These are phyloP conservation scores for Backusella circina DNA, from an alignment of 192 early-diverging fungal species.

Conservation along the genomic window DNA sequence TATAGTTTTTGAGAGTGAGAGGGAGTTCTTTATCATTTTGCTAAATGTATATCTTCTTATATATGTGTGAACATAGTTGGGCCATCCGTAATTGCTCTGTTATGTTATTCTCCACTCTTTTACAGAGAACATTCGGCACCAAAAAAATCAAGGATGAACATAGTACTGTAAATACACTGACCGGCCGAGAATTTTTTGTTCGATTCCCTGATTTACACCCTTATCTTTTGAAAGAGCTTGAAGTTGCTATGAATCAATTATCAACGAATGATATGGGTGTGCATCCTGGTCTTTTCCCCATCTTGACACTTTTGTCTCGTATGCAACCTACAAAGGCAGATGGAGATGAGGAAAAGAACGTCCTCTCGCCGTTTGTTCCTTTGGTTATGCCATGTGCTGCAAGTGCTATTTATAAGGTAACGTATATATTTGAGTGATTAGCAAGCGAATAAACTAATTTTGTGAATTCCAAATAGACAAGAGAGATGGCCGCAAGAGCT, in stretches of 20 bases:
- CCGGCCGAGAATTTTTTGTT: slow-evolving; percentile 88
- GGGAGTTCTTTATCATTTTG: neutral
- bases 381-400: slow-evolving; percentile 50
- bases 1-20: no score
- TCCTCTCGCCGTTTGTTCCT: slow-evolving; percentile 45
- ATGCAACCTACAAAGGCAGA: slow-evolving; percentile 66
- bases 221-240: slow-evolving; percentile 73
- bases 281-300: slow-evolving; percentile 88
- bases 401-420: slow-evolving; percentile 54
- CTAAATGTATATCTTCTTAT: neutral
- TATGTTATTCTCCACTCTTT: slow-evolving; percentile 85
- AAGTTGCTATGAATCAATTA: slow-evolving; percentile 63
- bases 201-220: slow-evolving; percentile 78
- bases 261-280: slow-evolving; percentile 48
- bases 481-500: slow-evolving; percentile 85
- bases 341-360: slow-evolving; percentile 25
- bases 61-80: slow-evolving; percentile 67
- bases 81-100: slow-evolving; percentile 93
- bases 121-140: slow-evolving; percentile 82
- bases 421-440: neutral
- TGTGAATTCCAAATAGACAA: slow-evolving; percentile 65
- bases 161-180: slow-evolving; percentile 69
- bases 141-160: slow-evolving; percentile 75
- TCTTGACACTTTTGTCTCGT: slow-evolving; percentile 81
- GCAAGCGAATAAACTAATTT: slow-evolving; percentile 33